These are phyloP conservation scores for Rubroboletus satanas DNA, from an alignment of 768 basidiomycete species.

Conservation along the genomic window DNA sequence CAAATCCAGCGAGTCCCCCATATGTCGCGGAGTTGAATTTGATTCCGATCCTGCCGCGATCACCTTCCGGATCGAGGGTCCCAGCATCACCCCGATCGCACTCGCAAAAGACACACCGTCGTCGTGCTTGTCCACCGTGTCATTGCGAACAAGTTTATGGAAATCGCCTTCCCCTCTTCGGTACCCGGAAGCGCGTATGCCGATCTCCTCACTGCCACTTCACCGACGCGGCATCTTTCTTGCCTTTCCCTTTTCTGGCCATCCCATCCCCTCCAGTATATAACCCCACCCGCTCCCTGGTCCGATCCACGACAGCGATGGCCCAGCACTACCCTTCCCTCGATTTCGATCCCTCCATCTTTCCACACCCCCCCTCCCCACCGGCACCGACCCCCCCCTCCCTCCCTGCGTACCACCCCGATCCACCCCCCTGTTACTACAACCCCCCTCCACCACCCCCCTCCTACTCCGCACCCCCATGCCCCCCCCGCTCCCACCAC, in stretches of 20 bases:
- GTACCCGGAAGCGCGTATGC: conserved; percentile 6
- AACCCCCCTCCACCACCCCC: too few relatives aligned
- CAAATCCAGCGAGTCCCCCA: background rate
- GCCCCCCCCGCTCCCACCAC: background rate
- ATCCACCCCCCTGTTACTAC: too few relatives aligned
- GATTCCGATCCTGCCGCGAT: conserved; percentile 26
- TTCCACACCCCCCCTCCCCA: conserved; percentile 1
- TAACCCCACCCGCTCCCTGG: conserved; percentile 4
- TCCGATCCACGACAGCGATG: conserved; percentile 17
- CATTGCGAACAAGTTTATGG: background rate
- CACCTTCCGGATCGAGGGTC: conserved; percentile 15
- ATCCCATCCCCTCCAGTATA: conserved; percentile 9
- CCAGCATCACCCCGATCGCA: background rate
- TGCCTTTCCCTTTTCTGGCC: conserved; percentile 14
- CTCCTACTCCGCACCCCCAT: background rate
- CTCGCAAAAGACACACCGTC: background rate
- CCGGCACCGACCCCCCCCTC: background rate
- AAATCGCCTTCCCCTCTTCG: background rate
- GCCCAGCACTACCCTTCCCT: conserved; percentile 14
- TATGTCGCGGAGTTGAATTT: conserved; percentile 22
- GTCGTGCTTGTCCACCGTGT: background rate
- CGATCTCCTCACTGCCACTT: conserved; percentile 19
- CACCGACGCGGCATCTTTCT: background rate
- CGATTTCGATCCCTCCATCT: conserved; percentile 8
- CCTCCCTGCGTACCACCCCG: conserved; percentile 4